These are phyloP conservation scores for Pestalotiopsis sp. DNA, from an alignment of 2,329 filamentous ascomycete genomes.

Conservation along the genomic window DNA sequence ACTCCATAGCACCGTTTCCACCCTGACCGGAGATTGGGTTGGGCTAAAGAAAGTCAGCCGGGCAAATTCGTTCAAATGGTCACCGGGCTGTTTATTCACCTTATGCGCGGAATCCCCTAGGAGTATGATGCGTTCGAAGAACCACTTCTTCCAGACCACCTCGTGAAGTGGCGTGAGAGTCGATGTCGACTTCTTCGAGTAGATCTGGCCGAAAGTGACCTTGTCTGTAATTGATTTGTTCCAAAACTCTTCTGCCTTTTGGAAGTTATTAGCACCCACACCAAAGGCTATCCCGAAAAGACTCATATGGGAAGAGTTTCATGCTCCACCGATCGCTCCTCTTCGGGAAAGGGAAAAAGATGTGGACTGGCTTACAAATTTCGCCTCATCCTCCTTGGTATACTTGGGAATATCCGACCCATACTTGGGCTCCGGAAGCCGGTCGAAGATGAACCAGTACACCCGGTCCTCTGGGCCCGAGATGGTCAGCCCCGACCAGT, in stretches of 20 bases:
- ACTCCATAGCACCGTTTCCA: slow-evolving; percentile 31
- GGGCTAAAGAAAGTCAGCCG: slow-evolving; percentile 18
- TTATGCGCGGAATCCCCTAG: slow-evolving; percentile 38
- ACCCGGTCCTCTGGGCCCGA: slow-evolving; percentile 31
- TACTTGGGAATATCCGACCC: slow-evolving; percentile 36
- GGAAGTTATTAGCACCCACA: too few relatives aligned
- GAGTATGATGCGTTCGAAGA: slow-evolving; percentile 30
- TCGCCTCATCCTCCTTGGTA: slow-evolving; percentile 33
- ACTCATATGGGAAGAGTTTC: too few relatives aligned
- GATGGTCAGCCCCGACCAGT: slow-evolving; percentile 28
- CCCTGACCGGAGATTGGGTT: slow-evolving; percentile 31
- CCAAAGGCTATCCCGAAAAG: too few relatives aligned
- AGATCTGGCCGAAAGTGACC: slow-evolving; percentile 33
- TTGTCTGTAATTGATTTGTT: slow-evolving; percentile 24
- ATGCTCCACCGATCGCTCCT: too few relatives aligned
- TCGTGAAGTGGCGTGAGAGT: slow-evolving; percentile 37
- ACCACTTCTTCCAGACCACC: slow-evolving; percentile 35
- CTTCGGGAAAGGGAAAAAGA: too few relatives aligned
- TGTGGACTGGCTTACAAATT: slow-evolving; percentile 19
- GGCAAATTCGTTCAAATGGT: not conserved
- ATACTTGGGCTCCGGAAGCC: slow-evolving; percentile 29
- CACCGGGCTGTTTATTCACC: slow-evolving; percentile 18
- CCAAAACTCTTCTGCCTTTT: not conserved
- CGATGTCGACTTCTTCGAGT: slow-evolving; percentile 27
- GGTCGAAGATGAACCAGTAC: slow-evolving; percentile 41